phyloP scores from a whole-genome alignment of 2,329 filamentous ascomycete genomes.

The Geosmithia morbida region DNA sequence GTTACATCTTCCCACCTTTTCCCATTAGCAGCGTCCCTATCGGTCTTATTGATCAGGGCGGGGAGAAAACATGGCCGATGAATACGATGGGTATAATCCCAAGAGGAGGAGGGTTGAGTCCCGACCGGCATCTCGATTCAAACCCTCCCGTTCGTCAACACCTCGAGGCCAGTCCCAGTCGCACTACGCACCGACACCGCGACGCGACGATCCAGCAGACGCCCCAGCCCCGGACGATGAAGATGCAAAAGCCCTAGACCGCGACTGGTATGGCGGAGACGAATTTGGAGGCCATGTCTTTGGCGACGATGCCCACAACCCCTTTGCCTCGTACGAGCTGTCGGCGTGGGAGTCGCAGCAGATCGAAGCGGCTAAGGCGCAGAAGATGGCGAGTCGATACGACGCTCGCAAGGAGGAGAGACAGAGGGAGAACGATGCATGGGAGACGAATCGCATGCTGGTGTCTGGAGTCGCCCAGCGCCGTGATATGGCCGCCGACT shows the following conservation, averaged over 20 bases:
- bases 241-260: conserved; percentile 63
- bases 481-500: conserved; percentile 66
- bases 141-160: conserved; percentile 17
- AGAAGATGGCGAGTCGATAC: conserved; percentile 64
- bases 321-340: conserved; percentile 65
- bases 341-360: conserved; percentile 61
- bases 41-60: too few species aligned
- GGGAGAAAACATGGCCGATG: conserved; percentile 14
- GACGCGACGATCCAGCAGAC: conserved; percentile 16
- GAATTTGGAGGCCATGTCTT: conserved; percentile 71
- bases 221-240: conserved; percentile 50
- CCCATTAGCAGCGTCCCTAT: too few species aligned
- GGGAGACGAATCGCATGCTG: conserved; percentile 98
- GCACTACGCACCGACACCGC: conserved; percentile 25
- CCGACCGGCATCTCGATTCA: conserved; percentile 13
- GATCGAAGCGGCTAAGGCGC: conserved; percentile 61
- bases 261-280: conserved; percentile 87
- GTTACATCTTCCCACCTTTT: background rate
- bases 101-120: conserved; percentile 22
- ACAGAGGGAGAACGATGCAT: conserved; percentile 89
- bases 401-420: conserved; percentile 65
- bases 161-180: conserved; percentile 14
- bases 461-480: conserved; percentile 91
- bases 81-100: conserved; percentile 21
- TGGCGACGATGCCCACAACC: conserved; percentile 86